A percentile compares a stretch with the other conserved stretches of the same genome.
These are phyloP conservation scores for Golubevia pallescens DNA, from an alignment of 1,284 basidiomycete species.

Conservation along the genomic window DNA sequence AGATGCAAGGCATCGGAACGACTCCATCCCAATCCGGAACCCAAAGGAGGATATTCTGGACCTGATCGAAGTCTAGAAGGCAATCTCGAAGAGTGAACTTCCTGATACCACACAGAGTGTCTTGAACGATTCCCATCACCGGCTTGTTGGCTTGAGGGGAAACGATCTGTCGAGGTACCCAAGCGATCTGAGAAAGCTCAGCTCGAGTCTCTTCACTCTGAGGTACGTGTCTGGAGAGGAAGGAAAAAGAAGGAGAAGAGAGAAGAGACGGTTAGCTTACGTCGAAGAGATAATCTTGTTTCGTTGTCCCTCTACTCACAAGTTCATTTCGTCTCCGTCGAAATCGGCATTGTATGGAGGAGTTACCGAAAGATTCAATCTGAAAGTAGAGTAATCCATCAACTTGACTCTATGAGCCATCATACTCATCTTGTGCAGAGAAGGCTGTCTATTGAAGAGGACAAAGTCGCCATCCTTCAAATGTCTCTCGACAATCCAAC, in stretches of 20 bases:
- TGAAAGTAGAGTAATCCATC: conserved; percentile 89
- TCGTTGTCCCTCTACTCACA: conserved; percentile 61
- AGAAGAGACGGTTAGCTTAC: no score
- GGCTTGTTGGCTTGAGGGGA: conserved; percentile 99
- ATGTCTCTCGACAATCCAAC: conserved; percentile 98
- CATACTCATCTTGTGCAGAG: conserved; percentile 99
- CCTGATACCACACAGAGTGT: conserved; percentile 94
- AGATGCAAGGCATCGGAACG: conserved; percentile 88
- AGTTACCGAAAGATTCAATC: conserved; percentile 64
- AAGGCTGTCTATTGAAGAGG: conserved; percentile 97
- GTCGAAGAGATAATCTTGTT: no score
- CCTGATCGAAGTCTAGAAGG: conserved; percentile 58
- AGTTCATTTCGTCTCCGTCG: conserved; percentile 99
- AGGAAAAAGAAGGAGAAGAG: no score
- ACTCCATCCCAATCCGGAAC: conserved; percentile 95
- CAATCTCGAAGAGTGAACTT: conserved; percentile 92
- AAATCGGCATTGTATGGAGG: conserved; percentile 70
- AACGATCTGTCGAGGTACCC: conserved; percentile 99
- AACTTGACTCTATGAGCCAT: conserved; percentile 98
- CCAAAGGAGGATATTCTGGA: conserved; percentile 98
- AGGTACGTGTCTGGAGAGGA: conserved; percentile 71
- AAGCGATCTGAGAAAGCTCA: conserved; percentile 95
- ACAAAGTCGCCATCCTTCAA: conserved; percentile 96
- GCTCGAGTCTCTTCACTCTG: conserved; percentile 99
- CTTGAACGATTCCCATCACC: conserved; percentile 99